These are phyloP conservation scores for Metschnikowia picachoensis DNA, from an alignment of 805 yeast species.

Conservation along the genomic window DNA sequence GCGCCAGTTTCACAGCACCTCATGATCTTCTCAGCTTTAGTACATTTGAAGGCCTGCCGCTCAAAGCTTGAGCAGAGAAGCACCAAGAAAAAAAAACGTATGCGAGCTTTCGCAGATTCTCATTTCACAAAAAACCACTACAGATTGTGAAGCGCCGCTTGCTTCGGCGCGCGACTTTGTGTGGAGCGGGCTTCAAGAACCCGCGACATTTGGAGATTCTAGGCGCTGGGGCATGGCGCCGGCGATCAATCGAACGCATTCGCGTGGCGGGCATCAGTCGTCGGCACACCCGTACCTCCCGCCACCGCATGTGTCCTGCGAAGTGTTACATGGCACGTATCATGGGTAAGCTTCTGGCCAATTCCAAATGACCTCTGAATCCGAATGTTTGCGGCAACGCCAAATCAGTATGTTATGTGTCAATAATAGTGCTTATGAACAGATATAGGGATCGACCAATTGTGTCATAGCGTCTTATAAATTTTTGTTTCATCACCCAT, in stretches of 20 bases:
- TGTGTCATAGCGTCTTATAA: neutral
- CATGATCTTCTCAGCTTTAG: too few relatives aligned
- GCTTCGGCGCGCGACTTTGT: too few relatives aligned
- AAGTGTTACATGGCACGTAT: neutral
- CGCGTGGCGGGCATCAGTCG: neutral
- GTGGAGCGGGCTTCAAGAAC: too few relatives aligned
- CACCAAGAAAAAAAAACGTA: too few relatives aligned
- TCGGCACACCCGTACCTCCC: conserved; percentile 8
- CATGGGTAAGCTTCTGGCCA: neutral
- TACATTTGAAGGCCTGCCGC: too few relatives aligned
- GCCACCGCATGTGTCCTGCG: neutral
- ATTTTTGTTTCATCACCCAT: neutral
- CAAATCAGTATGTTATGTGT: conserved; percentile 9
- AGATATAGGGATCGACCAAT: too few relatives aligned
- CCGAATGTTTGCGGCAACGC: conserved; percentile 11
- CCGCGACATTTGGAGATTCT: too few relatives aligned
- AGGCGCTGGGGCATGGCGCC: neutral
- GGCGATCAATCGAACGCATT: neutral
- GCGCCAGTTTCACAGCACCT: too few relatives aligned
- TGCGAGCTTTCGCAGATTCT: too few relatives aligned
- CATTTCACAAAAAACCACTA: too few relatives aligned
- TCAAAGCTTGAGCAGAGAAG: too few relatives aligned
- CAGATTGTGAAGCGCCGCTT: too few relatives aligned
- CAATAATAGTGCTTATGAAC: neutral
- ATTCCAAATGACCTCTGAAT: conserved; percentile 12